Evolutionary conservation across 352 stramenopile species (phyloP), one percentile per base, ranked within the genome.

Genomic region (Elongisporangium undulatum): DNA sequence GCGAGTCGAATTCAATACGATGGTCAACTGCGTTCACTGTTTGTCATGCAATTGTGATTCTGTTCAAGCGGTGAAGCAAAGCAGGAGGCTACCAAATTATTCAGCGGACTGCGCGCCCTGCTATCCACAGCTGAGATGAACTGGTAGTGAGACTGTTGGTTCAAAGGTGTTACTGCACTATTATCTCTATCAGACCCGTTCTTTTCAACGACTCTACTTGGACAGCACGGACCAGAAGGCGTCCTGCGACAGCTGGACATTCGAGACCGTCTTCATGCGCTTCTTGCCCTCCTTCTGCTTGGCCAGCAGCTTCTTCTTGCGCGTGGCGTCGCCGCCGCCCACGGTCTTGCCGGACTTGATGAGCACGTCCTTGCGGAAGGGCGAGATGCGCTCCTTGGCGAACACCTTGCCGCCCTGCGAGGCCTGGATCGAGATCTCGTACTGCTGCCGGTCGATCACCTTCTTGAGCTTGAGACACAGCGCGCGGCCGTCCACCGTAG

Each of bases 241-340:
- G 57, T 97, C 96, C 74, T 99, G 97, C 53, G 89, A 97, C 45
- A 99, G 81, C 64, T 96, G 81, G 4, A 99, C 97, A 62, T 98
- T 98, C 8, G 96, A 94, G 51, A 98, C 87, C 15, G 92, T 96
- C 77, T 99, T 98, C 77, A 98, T 96, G 58, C 93, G 92, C 61
- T 97, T 97, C 82, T 99, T 99, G 62, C 98, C 98, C 58, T 97
- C 79, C 71, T 99, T 99, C 73, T 99, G 98, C 77, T 99, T 99
- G 64, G 99, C 97, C 13, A 99, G 71, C 26, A 99, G 81, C 67
- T 99, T 99, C 64, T 98, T 98, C 74, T 99, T 99, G 53, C 98
- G 80, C 52, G 94, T 98, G 49, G 94, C 82, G 68, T 99, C 97
- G 9, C 97, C 97, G 23, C 97, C 97, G 50, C 97, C 97, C 16